These are phyloP conservation scores for Begonia loranthoides DNA, from an alignment of 306 rosid species.

Conservation along the genomic window DNA sequence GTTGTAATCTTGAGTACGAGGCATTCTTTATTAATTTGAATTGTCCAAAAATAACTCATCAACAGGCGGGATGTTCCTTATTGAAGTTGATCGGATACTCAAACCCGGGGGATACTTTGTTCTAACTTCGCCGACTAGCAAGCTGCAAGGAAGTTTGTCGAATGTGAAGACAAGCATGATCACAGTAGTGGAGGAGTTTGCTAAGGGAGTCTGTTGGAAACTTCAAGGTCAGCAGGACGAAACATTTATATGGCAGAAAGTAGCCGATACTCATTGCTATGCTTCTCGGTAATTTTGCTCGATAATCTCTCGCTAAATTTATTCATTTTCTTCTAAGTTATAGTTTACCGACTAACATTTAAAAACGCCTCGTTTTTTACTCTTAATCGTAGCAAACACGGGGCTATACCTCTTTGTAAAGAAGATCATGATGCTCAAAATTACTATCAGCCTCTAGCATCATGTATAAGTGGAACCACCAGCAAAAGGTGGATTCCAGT, in stretches of 20 bases:
- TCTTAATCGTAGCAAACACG: constrained; percentile 45
- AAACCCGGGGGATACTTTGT: constrained; percentile 99
- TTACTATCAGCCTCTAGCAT: constrained; percentile 65
- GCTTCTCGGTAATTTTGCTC: constrained; percentile 25
- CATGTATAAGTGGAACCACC: constrained; percentile 75
- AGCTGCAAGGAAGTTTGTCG: constrained; percentile 46
- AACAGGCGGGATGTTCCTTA: constrained; percentile 65
- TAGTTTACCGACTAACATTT: background rate
- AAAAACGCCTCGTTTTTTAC: background rate
- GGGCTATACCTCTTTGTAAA: constrained; percentile 50
- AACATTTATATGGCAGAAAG: constrained; percentile 89
- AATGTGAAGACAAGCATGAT: constrained; percentile 29
- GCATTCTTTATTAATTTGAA: too few species aligned
- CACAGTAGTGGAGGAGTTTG: constrained; percentile 55
- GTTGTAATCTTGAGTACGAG: too few species aligned
- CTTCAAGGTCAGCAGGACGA: constrained; percentile 87
- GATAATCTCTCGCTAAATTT: background rate
- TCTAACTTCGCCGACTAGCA: constrained; percentile 68
- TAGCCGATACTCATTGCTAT: constrained; percentile 56
- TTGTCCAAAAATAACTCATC: background rate
- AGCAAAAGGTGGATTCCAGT: constrained; percentile 82
- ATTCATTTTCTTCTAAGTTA: background rate
- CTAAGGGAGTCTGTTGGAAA: constrained; percentile 77
- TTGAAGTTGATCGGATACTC: constrained; percentile 92
- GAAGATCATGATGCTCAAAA: constrained; percentile 41